These are phyloP conservation scores for Pyricularia grisea DNA, from an alignment of 2,329 filamentous ascomycete species.

Conservation along the genomic window DNA sequence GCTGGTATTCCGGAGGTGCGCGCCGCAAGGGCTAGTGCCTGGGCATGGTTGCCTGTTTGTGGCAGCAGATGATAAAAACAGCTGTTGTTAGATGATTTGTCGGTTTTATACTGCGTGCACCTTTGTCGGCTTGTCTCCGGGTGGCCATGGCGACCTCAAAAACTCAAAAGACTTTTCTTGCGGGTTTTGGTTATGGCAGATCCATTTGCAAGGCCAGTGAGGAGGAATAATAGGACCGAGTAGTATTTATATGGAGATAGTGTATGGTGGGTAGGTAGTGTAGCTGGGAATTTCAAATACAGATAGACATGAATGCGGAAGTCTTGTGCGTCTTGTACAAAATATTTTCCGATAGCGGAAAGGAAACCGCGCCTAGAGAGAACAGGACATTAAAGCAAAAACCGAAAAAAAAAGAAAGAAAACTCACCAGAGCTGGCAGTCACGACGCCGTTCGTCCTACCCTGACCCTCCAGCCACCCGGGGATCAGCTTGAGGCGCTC, in stretches of 20 bases:
- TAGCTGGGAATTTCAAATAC: too few relatives aligned
- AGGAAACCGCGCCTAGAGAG: not conserved
- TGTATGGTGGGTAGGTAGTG: not conserved
- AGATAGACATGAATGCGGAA: too few relatives aligned
- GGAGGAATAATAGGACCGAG: too few relatives aligned
- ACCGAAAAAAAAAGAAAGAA: slow-evolving; percentile 24
- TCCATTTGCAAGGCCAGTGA: too few relatives aligned
- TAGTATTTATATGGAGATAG: not conserved
- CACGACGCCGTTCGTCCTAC: slow-evolving; percentile 61
- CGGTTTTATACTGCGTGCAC: not conserved
- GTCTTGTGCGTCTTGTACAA: not conserved
- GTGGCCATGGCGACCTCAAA: too few relatives aligned
- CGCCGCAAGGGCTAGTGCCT: slow-evolving; percentile 83
- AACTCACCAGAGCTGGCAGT: slow-evolving; percentile 77
- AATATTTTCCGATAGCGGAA: not conserved
- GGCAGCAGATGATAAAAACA: not conserved
- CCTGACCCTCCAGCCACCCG: slow-evolving; percentile 50
- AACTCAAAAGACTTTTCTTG: too few relatives aligned
- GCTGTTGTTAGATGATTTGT: not conserved
- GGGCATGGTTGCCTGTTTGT: slow-evolving; percentile 75
- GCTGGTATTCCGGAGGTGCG: slow-evolving; percentile 63
- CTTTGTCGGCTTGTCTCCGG: too few relatives aligned
- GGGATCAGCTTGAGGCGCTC: slow-evolving; percentile 54
- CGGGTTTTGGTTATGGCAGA: too few relatives aligned
- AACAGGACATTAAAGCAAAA: not conserved